Evolutionary conservation across 257 asterid species (phyloP).

Genomic region (Plectranthus barbatus): DNA sequence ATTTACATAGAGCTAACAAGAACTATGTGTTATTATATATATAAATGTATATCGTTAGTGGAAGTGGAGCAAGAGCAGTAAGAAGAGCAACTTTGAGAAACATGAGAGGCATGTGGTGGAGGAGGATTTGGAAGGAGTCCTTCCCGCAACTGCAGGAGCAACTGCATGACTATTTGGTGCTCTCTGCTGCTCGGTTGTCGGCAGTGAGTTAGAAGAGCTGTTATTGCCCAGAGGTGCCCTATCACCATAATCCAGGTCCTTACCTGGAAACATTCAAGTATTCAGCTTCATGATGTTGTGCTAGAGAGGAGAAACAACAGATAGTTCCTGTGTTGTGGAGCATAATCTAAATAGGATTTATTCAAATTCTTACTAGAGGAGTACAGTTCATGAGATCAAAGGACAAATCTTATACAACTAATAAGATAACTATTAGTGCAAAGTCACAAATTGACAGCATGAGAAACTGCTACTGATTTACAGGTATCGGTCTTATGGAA

Average conservation of each 20-base stretch:
- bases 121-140: conserved; percentile 51
- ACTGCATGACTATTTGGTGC: conserved; percentile 47
- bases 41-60: conserved; percentile 15
- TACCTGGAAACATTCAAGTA: conserved; percentile 33
- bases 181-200: conserved; percentile 61
- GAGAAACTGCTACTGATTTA: background rate
- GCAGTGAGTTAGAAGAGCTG: conserved; percentile 54
- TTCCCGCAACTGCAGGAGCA: conserved; percentile 66
- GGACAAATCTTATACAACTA: background rate
- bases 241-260: conserved; percentile 35
- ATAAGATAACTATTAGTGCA: background rate
- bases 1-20: conserved; percentile 31
- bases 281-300: conserved; percentile 2
- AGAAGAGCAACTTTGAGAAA: conserved; percentile 25
- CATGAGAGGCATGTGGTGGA: conserved; percentile 35
- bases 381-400: background rate
- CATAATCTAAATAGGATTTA: background rate
- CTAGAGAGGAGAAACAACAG: background rate
- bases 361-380: background rate
- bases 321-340: too few relatives aligned
- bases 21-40: background rate
- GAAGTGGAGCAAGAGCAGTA: conserved; percentile 28
- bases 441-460: background rate
- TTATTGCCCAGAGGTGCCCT: conserved; percentile 34
- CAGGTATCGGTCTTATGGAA: background rate